Evolutionary conservation across 78 protist species (phyloP).

Genomic region (Neovahlkampfia damariscottae): DNA sequence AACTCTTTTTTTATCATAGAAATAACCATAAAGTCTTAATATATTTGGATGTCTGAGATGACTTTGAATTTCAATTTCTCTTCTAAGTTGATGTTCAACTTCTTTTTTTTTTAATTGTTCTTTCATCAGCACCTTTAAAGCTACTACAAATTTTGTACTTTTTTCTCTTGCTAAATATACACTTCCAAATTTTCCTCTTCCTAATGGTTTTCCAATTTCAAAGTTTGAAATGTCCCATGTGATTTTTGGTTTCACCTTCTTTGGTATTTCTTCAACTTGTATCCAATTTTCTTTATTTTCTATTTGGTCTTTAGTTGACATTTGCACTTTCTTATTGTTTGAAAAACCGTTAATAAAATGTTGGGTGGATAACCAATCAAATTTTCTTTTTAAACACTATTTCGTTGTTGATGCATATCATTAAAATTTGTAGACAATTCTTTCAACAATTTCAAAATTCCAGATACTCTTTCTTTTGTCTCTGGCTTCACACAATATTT

Average conservation of each 20-base stretch:
- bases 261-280: no score
- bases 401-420: no score
- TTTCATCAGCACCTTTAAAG: conserved; percentile 84
- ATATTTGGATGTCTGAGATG: conserved; percentile 83
- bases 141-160: conserved; percentile 69
- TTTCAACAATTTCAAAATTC: no score
- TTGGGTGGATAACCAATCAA: no score
- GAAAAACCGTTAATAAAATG: no score
- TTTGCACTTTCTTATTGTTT: no score
- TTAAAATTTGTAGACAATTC: no score
- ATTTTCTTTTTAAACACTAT: no score
- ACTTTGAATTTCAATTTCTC: conserved; percentile 92
- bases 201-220: conserved; percentile 82
- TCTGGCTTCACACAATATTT: no score
- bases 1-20: conserved; percentile 72
- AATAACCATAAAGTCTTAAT: conserved; percentile 84
- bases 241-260: background rate
- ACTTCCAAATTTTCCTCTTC: conserved; percentile 83
- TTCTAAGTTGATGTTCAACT: conserved; percentile 77
- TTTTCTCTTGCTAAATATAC: conserved; percentile 90
- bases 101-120: conserved; percentile 44
- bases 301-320: no score
- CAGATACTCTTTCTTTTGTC: no score
- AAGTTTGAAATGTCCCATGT: conserved; percentile 33
- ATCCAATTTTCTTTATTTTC: no score